Evolutionary conservation across 805 yeast genomes (phyloP).

Genomic region (Teunomyces barrocoloradensis): DNA sequence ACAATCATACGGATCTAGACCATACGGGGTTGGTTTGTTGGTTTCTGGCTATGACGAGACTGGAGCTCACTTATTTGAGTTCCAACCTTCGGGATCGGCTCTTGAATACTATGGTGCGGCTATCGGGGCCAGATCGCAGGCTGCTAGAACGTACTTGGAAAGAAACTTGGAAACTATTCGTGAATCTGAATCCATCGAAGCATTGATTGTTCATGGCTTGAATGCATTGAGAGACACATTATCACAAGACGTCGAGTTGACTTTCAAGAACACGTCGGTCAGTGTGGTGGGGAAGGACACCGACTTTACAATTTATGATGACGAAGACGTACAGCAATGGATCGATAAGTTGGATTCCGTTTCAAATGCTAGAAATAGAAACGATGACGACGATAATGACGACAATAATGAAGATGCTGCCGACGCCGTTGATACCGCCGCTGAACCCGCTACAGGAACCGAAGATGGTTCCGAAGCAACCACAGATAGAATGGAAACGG

Average conservation of each 20-base stretch:
- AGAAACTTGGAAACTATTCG: constrained; percentile 72
- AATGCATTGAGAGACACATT: constrained; percentile 91
- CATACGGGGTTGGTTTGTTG: constrained; percentile 95
- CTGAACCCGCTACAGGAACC: constrained; percentile 9
- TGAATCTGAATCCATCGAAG: constrained; percentile 58
- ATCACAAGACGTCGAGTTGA: constrained; percentile 91
- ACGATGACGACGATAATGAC: constrained; percentile 30
- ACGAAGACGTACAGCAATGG: constrained; percentile 84
- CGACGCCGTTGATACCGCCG: constrained; percentile 14
- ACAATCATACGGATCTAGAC: constrained; percentile 93
- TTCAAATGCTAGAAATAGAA: constrained; percentile 53
- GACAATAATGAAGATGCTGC: constrained; percentile 19
- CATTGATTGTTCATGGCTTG: constrained; percentile 80
- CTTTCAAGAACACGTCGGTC: constrained; percentile 78
- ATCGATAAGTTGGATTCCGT: constrained; percentile 69
- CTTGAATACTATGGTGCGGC: constrained; percentile 92
- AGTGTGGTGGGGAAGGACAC: constrained; percentile 87
- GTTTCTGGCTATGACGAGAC: constrained; percentile 89
- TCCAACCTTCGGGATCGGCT: constrained; percentile 93
- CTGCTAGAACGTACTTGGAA: constrained; percentile 94
- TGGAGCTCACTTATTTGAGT: constrained; percentile 92
- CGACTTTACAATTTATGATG: constrained; percentile 77
- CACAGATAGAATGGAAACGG: constrained; percentile 42
- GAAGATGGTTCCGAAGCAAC: constrained; percentile 12
- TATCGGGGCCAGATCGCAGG: constrained; percentile 98